These are phyloP conservation scores for Zymoseptoria crescenta DNA, from an alignment of 2,329 filamentous ascomycete species.

Conservation along the genomic window DNA sequence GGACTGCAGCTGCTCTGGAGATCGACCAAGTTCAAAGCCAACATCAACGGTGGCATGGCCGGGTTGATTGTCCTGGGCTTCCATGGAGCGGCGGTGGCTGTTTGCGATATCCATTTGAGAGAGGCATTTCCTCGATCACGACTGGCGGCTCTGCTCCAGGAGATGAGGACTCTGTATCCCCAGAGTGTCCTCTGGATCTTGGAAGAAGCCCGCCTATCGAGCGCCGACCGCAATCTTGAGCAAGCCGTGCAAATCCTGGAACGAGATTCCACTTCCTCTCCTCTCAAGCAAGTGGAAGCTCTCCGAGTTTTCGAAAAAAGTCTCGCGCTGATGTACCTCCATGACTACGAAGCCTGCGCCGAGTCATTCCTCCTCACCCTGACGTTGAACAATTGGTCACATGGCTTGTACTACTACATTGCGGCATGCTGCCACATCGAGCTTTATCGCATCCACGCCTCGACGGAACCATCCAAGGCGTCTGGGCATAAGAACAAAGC, in stretches of 20 bases:
- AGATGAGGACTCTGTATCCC: constrained; percentile 72
- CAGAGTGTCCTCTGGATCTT: constrained; percentile 78
- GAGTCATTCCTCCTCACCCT: constrained; percentile 63
- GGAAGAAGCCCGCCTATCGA: constrained; percentile 73
- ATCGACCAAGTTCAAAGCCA: constrained; percentile 66
- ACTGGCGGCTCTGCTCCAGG: constrained; percentile 58
- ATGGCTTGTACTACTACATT: constrained; percentile 82
- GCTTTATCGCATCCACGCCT: constrained; percentile 60
- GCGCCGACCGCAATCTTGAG: constrained; percentile 58
- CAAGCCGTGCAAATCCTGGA: constrained; percentile 55
- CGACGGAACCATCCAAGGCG: constrained; percentile 42
- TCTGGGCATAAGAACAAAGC: constrained; percentile 42
- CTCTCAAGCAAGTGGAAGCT: constrained; percentile 82
- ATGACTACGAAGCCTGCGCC: constrained; percentile 67
- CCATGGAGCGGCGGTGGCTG: constrained; percentile 79
- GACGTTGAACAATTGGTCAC: constrained; percentile 84
- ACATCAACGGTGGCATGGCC: constrained; percentile 87
- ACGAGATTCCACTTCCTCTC: constrained; percentile 37
- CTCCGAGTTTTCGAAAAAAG: constrained; percentile 79
- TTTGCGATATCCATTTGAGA: constrained; percentile 76
- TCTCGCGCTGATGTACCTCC: constrained; percentile 68
- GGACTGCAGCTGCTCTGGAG: constrained; percentile 86
- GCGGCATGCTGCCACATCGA: constrained; percentile 72
- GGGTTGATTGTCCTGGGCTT: constrained; percentile 74
- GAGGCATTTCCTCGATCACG: constrained; percentile 60